These are phyloP conservation scores for Cinnamomum chago DNA, from an alignment of 164 flowering plant genomes.

Conservation along the genomic window DNA sequence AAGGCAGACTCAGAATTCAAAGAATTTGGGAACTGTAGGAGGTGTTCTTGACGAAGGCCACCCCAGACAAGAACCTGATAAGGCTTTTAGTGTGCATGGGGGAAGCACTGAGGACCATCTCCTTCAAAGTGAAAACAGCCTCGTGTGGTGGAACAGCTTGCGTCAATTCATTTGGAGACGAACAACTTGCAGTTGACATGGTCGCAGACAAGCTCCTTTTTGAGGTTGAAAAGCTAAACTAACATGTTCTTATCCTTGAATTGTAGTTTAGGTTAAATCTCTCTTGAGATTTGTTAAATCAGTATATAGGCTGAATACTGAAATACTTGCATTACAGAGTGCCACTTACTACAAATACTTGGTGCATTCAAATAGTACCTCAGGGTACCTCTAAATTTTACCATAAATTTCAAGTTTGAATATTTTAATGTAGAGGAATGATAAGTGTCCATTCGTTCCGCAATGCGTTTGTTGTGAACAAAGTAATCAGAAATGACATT, in stretches of 20 bases:
- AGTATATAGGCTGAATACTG: background rate
- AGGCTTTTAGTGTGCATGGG: slow-evolving; percentile 90
- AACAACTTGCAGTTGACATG: slow-evolving; percentile 97
- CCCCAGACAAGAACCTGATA: slow-evolving; percentile 82
- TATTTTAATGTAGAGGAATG: too few species aligned
- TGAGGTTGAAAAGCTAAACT: slow-evolving; percentile 43
- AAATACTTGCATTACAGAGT: background rate
- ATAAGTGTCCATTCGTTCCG: background rate
- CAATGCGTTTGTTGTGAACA: too few species aligned
- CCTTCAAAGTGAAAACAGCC: slow-evolving; percentile 94
- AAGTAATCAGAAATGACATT: too few species aligned
- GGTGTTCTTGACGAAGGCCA: slow-evolving; percentile 68
- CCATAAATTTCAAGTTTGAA: too few species aligned
- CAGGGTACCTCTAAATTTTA: too few species aligned
- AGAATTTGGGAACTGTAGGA: slow-evolving; percentile 42
- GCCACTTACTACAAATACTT: background rate
- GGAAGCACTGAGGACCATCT: slow-evolving; percentile 89
- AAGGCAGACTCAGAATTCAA: background rate
- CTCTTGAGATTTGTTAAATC: background rate
- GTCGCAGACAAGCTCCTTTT: slow-evolving; percentile 88
- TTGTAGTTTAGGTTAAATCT: background rate
- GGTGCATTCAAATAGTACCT: background rate
- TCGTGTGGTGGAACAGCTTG: slow-evolving; percentile 98
- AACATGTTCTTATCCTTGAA: background rate
- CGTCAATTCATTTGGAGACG: slow-evolving; percentile 93